A percentile compares a stretch with the other conserved stretches of the same genome.
Evolutionary conservation across 2,329 filamentous ascomycete species (phyloP).

Genomic region (Ceratocystis papillata): DNA sequence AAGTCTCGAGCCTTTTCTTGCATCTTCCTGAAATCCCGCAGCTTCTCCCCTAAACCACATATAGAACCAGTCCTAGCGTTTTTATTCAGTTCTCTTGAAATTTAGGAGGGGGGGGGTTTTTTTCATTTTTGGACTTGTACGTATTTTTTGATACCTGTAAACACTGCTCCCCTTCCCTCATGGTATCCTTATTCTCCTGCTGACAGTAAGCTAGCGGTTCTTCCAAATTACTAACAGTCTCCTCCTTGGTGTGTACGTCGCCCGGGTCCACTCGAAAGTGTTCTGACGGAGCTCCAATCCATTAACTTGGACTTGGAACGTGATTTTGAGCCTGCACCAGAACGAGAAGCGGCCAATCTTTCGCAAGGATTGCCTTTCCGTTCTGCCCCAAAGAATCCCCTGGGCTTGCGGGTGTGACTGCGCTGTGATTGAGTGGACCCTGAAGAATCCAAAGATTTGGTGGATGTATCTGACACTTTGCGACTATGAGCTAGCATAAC

Average conservation of each 20-base stretch:
- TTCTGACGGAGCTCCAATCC: slow-evolving; percentile 5
- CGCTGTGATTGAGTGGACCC: slow-evolving; percentile 2
- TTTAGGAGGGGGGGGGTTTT: background rate
- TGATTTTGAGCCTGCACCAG: slow-evolving; percentile 9
- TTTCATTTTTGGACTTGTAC: background rate
- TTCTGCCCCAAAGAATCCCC: background rate
- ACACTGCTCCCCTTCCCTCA: background rate
- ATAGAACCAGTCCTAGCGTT: background rate
- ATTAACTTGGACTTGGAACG: slow-evolving; percentile 2
- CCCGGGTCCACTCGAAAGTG: background rate
- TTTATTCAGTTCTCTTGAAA: background rate
- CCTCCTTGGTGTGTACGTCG: slow-evolving; percentile 4
- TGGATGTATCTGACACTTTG: background rate
- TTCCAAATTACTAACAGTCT: background rate
- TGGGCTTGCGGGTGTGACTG: slow-evolving; percentile 8
- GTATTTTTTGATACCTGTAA: background rate
- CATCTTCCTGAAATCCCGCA: background rate
- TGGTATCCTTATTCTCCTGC: background rate
- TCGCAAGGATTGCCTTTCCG: slow-evolving; percentile 4
- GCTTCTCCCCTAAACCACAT: background rate
- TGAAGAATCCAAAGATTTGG: slow-evolving; percentile 2
- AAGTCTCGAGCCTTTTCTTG: background rate
- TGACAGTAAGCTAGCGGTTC: background rate
- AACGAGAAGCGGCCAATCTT: background rate
- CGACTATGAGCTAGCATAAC: background rate